These are phyloP conservation scores for Capsicum baccatum DNA, from an alignment of 257 asterid genomes.

Conservation along the genomic window DNA sequence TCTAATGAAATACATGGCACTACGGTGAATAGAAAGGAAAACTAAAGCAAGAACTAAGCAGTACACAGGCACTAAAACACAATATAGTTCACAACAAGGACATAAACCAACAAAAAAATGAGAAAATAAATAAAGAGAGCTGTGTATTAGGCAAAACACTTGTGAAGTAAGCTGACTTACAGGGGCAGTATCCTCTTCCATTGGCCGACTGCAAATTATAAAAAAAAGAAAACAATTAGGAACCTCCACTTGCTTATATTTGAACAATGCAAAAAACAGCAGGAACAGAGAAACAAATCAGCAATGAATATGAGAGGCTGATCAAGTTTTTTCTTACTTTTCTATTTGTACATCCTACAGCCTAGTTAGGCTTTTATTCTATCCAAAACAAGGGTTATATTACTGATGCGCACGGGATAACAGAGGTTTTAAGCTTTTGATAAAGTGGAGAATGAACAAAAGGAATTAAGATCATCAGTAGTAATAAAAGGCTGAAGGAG, in stretches of 20 bases:
- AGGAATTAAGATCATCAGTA: neutral
- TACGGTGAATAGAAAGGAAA: neutral
- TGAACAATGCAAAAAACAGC: neutral
- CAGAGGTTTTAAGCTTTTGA: neutral
- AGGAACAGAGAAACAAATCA: neutral
- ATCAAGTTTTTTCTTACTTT: neutral
- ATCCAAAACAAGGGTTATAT: neutral
- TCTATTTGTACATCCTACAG: neutral
- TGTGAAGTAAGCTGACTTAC: slow-evolving; percentile 48
- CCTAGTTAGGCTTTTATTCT: neutral
- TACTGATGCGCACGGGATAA: neutral
- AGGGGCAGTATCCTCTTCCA: slow-evolving; percentile 67
- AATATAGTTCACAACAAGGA: neutral
- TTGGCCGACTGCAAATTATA: slow-evolving; percentile 63
- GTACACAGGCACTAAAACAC: neutral
- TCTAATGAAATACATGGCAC: neutral
- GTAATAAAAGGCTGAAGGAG: neutral
- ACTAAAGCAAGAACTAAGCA: neutral
- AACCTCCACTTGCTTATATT: slow-evolving; percentile 19
- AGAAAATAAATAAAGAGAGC: neutral
- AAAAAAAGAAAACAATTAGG: slow-evolving; percentile 34
- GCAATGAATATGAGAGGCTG: neutral
- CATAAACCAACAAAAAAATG: neutral
- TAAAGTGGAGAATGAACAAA: neutral
- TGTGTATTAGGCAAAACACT: neutral